Percentiles rank a stretch among this genome's conserved stretches.
phyloP scores from a whole-genome alignment of 371 early-diverging fungal species.

The Mucor lusitanicus region DNA sequence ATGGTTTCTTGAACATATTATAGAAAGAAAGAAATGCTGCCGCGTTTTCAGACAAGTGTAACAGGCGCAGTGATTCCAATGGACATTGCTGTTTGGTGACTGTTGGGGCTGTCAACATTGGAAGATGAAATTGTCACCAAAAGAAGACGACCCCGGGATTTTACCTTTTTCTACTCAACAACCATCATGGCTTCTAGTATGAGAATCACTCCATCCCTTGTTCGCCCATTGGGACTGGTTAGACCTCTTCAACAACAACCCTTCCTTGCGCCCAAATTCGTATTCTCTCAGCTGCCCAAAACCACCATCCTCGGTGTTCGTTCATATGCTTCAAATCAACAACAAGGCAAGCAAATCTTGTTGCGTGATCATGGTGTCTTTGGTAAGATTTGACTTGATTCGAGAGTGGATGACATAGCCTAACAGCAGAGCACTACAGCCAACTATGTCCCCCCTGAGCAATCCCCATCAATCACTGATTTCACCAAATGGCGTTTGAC shows the following conservation, averaged over 20 bases:
- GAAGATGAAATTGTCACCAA: background rate
- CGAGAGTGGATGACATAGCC: too few relatives aligned
- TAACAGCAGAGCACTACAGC: constrained; percentile 19
- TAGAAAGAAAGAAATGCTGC: background rate
- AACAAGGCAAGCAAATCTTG: constrained; percentile 36
- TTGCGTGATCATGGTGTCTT: constrained; percentile 55
- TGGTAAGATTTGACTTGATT: constrained; percentile 24
- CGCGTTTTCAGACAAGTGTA: background rate
- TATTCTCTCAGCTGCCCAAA: constrained; percentile 19
- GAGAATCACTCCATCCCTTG: constrained; percentile 6
- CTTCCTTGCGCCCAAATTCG: constrained; percentile 5
- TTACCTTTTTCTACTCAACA: background rate
- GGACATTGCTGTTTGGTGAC: background rate
- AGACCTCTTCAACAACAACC: constrained; percentile 15
- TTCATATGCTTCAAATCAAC: constrained; percentile 21
- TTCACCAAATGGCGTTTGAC: constrained; percentile 50
- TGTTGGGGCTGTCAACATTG: background rate
- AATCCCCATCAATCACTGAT: constrained; percentile 47
- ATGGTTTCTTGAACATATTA: constrained; percentile 46
- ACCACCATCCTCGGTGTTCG: constrained; percentile 22
- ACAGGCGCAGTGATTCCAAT: background rate
- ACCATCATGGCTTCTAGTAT: background rate
- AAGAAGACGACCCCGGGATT: constrained; percentile 1
- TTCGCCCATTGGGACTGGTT: constrained; percentile 12
- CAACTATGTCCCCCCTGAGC: constrained; percentile 53